phyloP scores from a whole-genome alignment of 768 basidiomycete genomes.

The Mycena belliarum region DNA sequence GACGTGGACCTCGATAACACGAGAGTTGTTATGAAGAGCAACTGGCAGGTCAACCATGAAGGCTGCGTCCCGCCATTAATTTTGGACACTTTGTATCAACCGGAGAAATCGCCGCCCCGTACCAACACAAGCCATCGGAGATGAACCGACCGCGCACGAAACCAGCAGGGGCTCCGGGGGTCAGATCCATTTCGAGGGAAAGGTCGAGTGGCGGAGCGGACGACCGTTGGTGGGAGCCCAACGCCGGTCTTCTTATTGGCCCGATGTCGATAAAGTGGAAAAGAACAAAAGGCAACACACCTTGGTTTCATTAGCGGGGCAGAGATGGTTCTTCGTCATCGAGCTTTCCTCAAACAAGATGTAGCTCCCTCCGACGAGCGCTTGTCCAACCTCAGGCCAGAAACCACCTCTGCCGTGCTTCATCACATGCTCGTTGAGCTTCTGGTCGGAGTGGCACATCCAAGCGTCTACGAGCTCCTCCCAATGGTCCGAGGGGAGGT shows the following conservation, averaged over 20 bases:
- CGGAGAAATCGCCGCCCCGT: constrained; percentile 48
- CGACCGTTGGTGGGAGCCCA: constrained; percentile 67
- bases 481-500: constrained; percentile 96
- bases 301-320: constrained; percentile 44
- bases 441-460: constrained; percentile 96
- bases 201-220: constrained; percentile 28
- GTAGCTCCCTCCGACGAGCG: constrained; percentile 89
- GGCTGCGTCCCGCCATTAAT: constrained; percentile 43
- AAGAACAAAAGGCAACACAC: constrained; percentile 48
- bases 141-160: constrained; percentile 35
- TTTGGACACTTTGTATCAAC: constrained; percentile 97
- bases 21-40: constrained; percentile 88
- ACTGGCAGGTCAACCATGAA: constrained; percentile 25
- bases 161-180: constrained; percentile 62
- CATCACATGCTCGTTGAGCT: constrained; percentile 68
- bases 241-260: constrained; percentile 92
- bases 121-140: constrained; percentile 26
- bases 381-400: constrained; percentile 73
- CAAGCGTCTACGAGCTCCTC: constrained; percentile 95
- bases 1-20: constrained; percentile 64
- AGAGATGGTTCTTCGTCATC: constrained; percentile 54
- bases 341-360: constrained; percentile 71
- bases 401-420: constrained; percentile 65
- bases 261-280: constrained; percentile 47
- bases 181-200: constrained; percentile 3